Conservation (phyloP, 2,329 filamentous ascomycete genomes). For the Dactylellina leptospora region DNA sequence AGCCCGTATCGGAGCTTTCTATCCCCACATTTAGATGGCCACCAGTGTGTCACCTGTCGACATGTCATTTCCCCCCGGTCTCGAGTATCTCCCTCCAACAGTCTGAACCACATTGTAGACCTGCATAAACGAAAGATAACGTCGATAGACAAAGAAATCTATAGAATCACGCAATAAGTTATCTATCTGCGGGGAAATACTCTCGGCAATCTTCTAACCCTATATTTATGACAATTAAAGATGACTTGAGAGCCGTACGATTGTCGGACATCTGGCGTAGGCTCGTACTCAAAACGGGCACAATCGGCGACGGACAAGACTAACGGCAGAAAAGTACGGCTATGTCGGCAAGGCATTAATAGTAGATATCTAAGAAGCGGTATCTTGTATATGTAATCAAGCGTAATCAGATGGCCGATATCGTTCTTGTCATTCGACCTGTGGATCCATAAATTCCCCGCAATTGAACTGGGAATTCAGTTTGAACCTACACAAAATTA, state of each 20-base stretch:
- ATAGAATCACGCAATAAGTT: constrained; percentile 28
- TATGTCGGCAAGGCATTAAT: constrained; percentile 9
- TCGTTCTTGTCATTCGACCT: background rate
- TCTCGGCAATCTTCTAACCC: background rate
- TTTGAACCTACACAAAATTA: background rate
- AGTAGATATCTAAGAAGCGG: background rate
- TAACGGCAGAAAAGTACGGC: constrained; percentile 8
- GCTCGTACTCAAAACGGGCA: background rate
- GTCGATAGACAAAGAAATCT: constrained; percentile 36
- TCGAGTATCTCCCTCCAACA: constrained; percentile 27
- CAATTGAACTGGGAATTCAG: constrained; percentile 12
- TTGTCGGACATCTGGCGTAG: constrained; percentile 2
- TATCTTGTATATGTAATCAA: constrained; percentile 21
- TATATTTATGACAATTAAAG: constrained; percentile 13
- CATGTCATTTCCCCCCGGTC: constrained; percentile 1
- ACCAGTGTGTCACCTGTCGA: constrained; percentile 39
- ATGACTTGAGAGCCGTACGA: constrained; percentile 14
- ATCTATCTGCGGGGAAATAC: background rate
- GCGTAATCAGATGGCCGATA: constrained; percentile 29
- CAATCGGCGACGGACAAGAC: constrained; percentile 1
- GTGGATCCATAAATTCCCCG: constrained; percentile 32
- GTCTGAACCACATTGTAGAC: constrained; percentile 22
- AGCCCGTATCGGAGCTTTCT: background rate
- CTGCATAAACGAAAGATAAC: background rate
- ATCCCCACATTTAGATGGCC: constrained; percentile 4